Base-by-base conservation (phyloP, 805 yeast species). In the Dipodascus albidus region DNA sequence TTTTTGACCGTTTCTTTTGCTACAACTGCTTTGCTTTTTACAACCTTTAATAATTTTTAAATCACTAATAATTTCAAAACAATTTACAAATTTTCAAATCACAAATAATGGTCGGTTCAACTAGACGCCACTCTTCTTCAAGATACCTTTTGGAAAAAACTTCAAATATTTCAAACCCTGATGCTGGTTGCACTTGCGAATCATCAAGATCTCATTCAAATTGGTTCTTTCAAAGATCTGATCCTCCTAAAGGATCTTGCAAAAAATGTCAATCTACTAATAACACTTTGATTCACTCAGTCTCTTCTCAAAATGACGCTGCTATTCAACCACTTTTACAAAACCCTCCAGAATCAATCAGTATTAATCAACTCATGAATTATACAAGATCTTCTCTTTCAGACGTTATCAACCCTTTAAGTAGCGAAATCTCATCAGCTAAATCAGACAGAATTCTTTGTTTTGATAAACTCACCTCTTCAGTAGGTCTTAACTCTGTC, bases 401-500 rank as follows among this genome's bases (percentile, higher is more conserved):
- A 38, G 44, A 38, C n/a, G 44, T 38, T 11, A 38, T 38, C 44
- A 38, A 38, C 20, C 44, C 44, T 4, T 14, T 38, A 4, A 38
- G 44, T 17, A 38, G 44, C n/a, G 44, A 38, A 38, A 38, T 38
- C 4, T 38, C 44, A 17, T 11, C 44, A 6, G 44, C 44, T n/a
- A 38, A 38, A 38, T 38, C 44, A 6, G 44, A 42, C 27, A 23
- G 51, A 4, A 23, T 50, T 3, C 15, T 50, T 9, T 50, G 27
- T 14, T 50, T 49, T 48, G 27, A 33, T 15, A 22, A 49, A 9
- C 20, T 52, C 4, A 23, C 55, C n/a, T 20, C 53, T 17, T 44
- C 51, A 3, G 51, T 44, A 6, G 50, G 54, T 8, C 22, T 53
- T 3, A 31, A 53, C 8, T 31, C 55, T 14, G 22, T 53, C 17